Base-by-base conservation (phyloP, 768 basidiomycete genomes). In the Paxillus involutus region DNA sequence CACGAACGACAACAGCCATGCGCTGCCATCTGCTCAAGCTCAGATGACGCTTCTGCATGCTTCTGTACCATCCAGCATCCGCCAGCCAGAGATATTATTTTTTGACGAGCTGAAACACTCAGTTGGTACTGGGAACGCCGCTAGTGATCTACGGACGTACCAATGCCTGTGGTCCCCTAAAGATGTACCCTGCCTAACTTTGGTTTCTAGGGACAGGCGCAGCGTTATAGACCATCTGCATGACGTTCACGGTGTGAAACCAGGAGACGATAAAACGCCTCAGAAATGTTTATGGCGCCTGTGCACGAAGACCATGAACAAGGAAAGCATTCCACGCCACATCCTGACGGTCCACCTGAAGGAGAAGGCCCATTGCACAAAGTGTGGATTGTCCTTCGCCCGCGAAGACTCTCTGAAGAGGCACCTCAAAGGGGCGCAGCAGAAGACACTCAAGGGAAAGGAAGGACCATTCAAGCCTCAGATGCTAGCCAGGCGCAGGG, bases 401-500 rank as follows among this genome's bases (percentile, higher is more conserved):
- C 65, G 70, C 0, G 63, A 56, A n/a, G 68, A 69, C 24, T 69
- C 68, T 1, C 53, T 71, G 17, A 67, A 57, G 57, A 59, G 68
- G 9, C 68, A 69, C 26, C 16, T 49, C 0, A 69, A 56, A 33
- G 61, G 64, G 21, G 30, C 51, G 24, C 49, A 53, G 6, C 62
- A 67, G 14, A 55, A 54, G 5, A 35, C 13, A 35, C 35, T 14
- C 35, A 4, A 12, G 12, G 35, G 13, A 6, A 33, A 35, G 13
- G 13, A 6, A 13, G 5, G 13, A 35, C 35, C 12, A 13, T 13
- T 13, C 35, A 35, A 4, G 10, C 12, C 4, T 13, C 35, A 35
- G 13, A 35, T 35, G 13, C 12, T 35, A 35, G 3, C 35, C 35
- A 35, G 35, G 35, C 3, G 5, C 35, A 12, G 11, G 12, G 35